These are phyloP conservation scores for Bertia moriformis DNA, from an alignment of 2,329 filamentous ascomycete genomes.

Conservation along the genomic window DNA sequence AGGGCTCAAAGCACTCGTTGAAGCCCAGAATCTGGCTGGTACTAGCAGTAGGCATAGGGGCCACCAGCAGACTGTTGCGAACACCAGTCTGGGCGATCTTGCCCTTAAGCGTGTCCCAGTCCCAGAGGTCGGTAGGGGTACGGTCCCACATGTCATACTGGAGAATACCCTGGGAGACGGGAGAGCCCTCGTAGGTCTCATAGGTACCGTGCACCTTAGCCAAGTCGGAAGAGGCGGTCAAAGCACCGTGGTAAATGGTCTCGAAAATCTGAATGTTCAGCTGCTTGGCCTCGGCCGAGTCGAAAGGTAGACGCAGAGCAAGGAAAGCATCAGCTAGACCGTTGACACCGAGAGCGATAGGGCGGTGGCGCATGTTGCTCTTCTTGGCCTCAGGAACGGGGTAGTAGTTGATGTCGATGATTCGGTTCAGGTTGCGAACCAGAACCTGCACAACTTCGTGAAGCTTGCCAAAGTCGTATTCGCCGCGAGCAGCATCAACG, in stretches of 20 bases:
- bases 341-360: constrained; percentile 91
- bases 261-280: constrained; percentile 98
- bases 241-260: constrained; percentile 92
- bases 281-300: constrained; percentile 82
- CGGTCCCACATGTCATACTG: constrained; percentile 99
- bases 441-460: constrained; percentile 89
- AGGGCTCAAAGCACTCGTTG: constrained; percentile 99
- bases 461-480: constrained; percentile 91
- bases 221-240: constrained; percentile 77
- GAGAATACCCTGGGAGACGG: constrained; percentile 84
- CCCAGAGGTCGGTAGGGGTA: constrained; percentile 86
- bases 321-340: constrained; percentile 97
- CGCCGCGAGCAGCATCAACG: constrained; percentile 71
- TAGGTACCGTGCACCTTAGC: constrained; percentile 76
- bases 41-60: constrained; percentile 93
- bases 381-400: constrained; percentile 86
- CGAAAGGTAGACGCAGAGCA: constrained; percentile 88
- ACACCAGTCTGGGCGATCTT: constrained; percentile 86
- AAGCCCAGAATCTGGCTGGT: constrained; percentile 97
- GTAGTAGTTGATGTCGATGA: constrained; percentile 97
- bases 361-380: constrained; percentile 94
- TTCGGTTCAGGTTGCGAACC: constrained; percentile 90
- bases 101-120: constrained; percentile 79
- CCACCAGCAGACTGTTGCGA: constrained; percentile 87
- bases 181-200: constrained; percentile 80